Evolutionary conservation across 768 basidiomycete species (phyloP).

Genomic region (Trametes gibbosa): DNA sequence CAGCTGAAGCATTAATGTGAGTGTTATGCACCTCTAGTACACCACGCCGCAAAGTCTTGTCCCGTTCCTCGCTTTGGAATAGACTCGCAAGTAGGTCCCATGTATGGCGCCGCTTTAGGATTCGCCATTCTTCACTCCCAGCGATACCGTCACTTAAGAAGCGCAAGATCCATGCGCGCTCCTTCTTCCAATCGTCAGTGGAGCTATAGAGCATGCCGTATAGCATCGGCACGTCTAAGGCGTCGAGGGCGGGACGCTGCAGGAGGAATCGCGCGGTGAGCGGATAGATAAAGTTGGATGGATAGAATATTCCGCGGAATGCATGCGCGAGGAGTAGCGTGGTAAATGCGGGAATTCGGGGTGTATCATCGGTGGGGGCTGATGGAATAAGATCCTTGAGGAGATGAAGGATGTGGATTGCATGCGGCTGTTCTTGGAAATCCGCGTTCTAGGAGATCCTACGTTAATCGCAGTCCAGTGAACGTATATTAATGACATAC

Average conservation of each 20-base stretch:
- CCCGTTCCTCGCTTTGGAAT: constrained; percentile 63
- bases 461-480: background rate
- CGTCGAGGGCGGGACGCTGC: constrained; percentile 81
- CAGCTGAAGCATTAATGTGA: background rate
- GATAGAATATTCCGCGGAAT: constrained; percentile 78
- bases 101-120: constrained; percentile 77
- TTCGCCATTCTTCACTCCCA: constrained; percentile 74
- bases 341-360: constrained; percentile 71
- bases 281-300: constrained; percentile 86
- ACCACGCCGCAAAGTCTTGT: constrained; percentile 48
- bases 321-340: constrained; percentile 84
- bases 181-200: constrained; percentile 76
- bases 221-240: constrained; percentile 84
- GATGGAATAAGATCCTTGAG: constrained; percentile 58
- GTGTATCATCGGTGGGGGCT: constrained; percentile 34
- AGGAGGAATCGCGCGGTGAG: constrained; percentile 84
- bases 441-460: constrained; percentile 42
- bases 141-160: constrained; percentile 82
- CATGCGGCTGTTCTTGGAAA: constrained; percentile 76
- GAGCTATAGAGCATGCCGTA: constrained; percentile 84
- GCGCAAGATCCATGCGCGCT: constrained; percentile 84
- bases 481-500: constrained; percentile 38
- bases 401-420: constrained; percentile 64
- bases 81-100: constrained; percentile 87
- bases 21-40: constrained; percentile 61